phyloP scores from a whole-genome alignment of 2,329 filamentous ascomycete species.

The Apiospora phragmitis region DNA sequence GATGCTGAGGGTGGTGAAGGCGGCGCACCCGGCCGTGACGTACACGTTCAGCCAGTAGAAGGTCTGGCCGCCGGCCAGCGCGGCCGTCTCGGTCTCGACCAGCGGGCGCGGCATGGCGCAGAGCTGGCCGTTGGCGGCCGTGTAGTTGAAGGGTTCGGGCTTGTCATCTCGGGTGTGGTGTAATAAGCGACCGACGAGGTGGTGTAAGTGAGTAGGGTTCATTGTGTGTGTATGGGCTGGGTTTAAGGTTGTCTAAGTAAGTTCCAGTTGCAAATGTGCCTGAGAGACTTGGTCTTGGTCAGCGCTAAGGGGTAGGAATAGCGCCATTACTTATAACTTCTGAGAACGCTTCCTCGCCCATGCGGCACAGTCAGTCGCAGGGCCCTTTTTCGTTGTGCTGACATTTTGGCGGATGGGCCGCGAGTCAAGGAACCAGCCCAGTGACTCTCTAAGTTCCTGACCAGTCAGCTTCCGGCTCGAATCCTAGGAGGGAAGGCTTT shows the following conservation, averaged over 20 bases:
- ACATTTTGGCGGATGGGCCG: not conserved
- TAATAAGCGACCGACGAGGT: not conserved
- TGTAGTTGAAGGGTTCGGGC: not conserved
- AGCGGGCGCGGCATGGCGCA: conserved; percentile 1
- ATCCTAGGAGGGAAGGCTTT: not conserved
- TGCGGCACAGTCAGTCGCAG: not conserved
- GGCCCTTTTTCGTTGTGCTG: not conserved
- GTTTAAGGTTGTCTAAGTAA: not conserved
- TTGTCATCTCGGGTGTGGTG: not conserved
- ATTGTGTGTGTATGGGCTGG: not conserved
- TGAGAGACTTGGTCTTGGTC: not conserved
- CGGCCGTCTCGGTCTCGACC: not conserved
- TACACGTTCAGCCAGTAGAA: conserved; percentile 35
- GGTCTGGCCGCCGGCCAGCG: not conserved
- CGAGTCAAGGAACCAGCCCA: not conserved
- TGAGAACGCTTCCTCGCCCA: no score
- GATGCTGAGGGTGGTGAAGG: conserved; percentile 30
- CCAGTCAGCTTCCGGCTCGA: not conserved
- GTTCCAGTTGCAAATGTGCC: not conserved
- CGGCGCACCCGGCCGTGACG: conserved; percentile 35
- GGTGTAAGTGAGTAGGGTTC: not conserved
- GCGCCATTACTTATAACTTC: not conserved
- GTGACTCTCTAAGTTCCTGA: not conserved
- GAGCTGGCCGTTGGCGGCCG: not conserved
- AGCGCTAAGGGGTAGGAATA: not conserved